Base-by-base conservation (phyloP, 2,329 filamentous ascomycete genomes). In the Aspergillus niger region DNA sequence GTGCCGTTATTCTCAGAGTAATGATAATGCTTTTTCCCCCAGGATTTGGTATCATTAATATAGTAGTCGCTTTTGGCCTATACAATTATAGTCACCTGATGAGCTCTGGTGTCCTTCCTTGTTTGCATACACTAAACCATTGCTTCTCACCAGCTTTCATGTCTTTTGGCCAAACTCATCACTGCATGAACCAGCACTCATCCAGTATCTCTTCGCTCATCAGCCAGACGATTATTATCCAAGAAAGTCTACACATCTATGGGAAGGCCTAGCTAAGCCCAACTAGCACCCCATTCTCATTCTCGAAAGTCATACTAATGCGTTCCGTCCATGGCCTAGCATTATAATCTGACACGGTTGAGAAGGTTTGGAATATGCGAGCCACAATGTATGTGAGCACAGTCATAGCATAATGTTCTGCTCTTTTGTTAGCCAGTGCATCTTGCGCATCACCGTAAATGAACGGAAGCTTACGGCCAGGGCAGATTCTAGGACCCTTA, bases 401-500 rank as follows among this genome's bases (percentile, higher is more conserved):
- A 28, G 53, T 53, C 51, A 65, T 58, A 11, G 63, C 55, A 54
- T 60, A 63, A 13, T 59, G 50, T 36, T 60, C 63, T 66, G 28
- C n/a, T 47, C 26, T n/a, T n/a, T 4, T 13, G 48, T 57, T 43
- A 58, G 30, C 10, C 24, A 41, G 44, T 15, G 5, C 26, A 48
- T 17, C 3, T 8, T 22, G 20, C 5, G 13, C 22, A 52, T 28
- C 28, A 43, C 20, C 11, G 15, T 15, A 8, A 15, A 4, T 13
- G 32, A 26, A 39, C 3, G 13, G 6, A 7, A 28, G 30, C 60
- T 48, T 22, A 62, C 60, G 52, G 17, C 63, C 62, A 15, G 61
- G 43, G 28, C 82, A 83, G 15, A 79, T 75, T 24, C 78, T 68
- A 1, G 79, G 77, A 0, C 78, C 79, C 10, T 77, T 77, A 43